Evolutionary conservation across 768 basidiomycete species (phyloP).

Genomic region (Podaxis carcinomalis): DNA sequence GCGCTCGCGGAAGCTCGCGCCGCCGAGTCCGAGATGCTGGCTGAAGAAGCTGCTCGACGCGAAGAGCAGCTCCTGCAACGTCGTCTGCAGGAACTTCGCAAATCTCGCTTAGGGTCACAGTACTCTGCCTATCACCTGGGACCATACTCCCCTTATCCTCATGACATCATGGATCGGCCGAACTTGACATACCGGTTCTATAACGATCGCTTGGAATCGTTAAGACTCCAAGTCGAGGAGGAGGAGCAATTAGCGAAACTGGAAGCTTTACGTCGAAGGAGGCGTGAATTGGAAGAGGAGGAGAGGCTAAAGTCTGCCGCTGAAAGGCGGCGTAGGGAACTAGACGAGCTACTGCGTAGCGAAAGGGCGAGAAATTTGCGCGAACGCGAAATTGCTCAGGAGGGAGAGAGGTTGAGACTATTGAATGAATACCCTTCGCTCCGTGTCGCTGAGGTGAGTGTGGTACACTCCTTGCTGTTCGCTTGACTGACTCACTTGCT

Average conservation of each 20-base stretch:
- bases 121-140: slow-evolving; percentile 12
- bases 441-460: neutral
- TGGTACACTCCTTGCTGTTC: neutral
- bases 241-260: neutral
- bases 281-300: neutral
- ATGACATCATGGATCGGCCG: neutral
- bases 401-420: neutral
- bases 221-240: slow-evolving; percentile 2
- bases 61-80: slow-evolving; percentile 28
- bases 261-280: neutral
- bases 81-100: slow-evolving; percentile 17
- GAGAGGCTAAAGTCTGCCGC: neutral
- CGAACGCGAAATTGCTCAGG: neutral
- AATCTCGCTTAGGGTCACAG: slow-evolving; percentile 7
- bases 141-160: slow-evolving; percentile 1
- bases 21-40: slow-evolving; percentile 33
- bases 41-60: slow-evolving; percentile 25
- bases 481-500: neutral
- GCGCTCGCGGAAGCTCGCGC: slow-evolving; percentile 32
- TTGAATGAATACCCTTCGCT: neutral
- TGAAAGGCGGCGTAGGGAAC: neutral
- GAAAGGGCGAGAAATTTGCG: neutral
- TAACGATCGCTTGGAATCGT: neutral
- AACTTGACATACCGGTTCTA: neutral
- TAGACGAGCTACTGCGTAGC: neutral